A percentile compares a stretch with the other conserved stretches of the same genome.
Evolutionary conservation across 148 eudicot genomes (phyloP).

Genomic region (Camellia sinensis): DNA sequence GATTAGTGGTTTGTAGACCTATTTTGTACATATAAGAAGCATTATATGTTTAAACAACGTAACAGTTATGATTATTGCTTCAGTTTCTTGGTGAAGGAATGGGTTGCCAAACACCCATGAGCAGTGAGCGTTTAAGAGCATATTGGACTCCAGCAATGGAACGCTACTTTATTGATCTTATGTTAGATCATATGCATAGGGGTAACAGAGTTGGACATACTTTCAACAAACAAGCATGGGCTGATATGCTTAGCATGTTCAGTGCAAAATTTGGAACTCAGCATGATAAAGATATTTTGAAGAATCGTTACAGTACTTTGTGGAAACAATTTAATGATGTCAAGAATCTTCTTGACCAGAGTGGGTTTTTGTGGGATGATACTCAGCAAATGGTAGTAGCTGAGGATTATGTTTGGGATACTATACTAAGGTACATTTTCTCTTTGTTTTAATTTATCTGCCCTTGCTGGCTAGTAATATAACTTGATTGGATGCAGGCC

Average conservation of each 20-base stretch:
- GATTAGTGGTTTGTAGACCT: not conserved
- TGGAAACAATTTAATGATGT: conserved; percentile 12
- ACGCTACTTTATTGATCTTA: conserved; percentile 15
- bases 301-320: conserved; percentile 12
- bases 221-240: conserved; percentile 18
- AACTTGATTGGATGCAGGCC: conserved; percentile 11
- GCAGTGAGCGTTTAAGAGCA: not conserved
- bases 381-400: conserved; percentile 18
- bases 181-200: conserved; percentile 15
- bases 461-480: not conserved
- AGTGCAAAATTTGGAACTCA: conserved; percentile 10
- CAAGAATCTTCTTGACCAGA: conserved; percentile 14
- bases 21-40: not conserved
- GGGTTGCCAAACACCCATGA: conserved; percentile 11
- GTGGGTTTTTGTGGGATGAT: conserved; percentile 21
- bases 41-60: not conserved
- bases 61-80: not conserved
- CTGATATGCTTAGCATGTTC: conserved; percentile 14
- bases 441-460: not conserved
- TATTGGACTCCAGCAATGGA: conserved; percentile 20
- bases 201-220: conserved; percentile 19
- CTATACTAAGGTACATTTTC: conserved; percentile 10
- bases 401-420: conserved; percentile 13
- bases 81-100: conserved; percentile 1
- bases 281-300: conserved; percentile 9